These are phyloP conservation scores for Akanthomyces lecanii DNA, from an alignment of 2,329 filamentous ascomycete species.

Conservation along the genomic window DNA sequence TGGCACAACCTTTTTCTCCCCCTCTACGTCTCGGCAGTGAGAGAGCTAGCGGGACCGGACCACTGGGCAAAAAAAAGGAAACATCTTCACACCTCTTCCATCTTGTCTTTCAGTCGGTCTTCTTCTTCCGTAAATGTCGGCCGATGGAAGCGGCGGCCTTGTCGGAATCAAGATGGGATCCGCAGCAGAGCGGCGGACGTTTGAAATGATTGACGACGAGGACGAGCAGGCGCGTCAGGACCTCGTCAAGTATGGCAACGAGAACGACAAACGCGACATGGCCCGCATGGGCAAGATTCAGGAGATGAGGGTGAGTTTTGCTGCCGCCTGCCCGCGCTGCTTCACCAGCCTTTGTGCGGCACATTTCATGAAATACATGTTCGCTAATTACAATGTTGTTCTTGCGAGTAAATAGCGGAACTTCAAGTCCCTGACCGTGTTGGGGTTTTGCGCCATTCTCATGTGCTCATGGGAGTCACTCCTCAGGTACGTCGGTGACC, in stretches of 20 bases:
- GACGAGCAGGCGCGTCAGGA: slow-evolving; percentile 20
- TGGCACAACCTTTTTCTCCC: too few relatives aligned
- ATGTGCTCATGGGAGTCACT: slow-evolving; percentile 40
- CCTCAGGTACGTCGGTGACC: slow-evolving; percentile 23
- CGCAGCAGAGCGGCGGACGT: not conserved
- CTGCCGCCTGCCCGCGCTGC: too few relatives aligned
- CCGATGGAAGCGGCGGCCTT: not conserved
- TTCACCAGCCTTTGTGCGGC: too few relatives aligned
- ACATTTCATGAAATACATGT: not conserved
- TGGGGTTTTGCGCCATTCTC: slow-evolving; percentile 39
- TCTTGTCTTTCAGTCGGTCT: not conserved
- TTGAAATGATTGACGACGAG: slow-evolving; percentile 24
- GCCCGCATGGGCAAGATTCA: slow-evolving; percentile 46
- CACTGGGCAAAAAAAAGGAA: too few relatives aligned
- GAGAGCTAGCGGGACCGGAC: too few relatives aligned
- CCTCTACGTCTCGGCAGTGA: too few relatives aligned
- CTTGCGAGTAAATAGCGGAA: slow-evolving; percentile 24
- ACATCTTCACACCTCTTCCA: too few relatives aligned
- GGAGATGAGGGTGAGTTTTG: slow-evolving; percentile 36
- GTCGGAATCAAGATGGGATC: slow-evolving; percentile 4
- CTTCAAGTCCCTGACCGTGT: slow-evolving; percentile 37
- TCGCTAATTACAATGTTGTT: not conserved
- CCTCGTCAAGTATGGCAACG: slow-evolving; percentile 19
- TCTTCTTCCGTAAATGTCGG: not conserved
- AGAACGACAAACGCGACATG: slow-evolving; percentile 40